Conservation (phyloP, 192 early-diverging fungal species). For the Mortierella alpina region DNA sequence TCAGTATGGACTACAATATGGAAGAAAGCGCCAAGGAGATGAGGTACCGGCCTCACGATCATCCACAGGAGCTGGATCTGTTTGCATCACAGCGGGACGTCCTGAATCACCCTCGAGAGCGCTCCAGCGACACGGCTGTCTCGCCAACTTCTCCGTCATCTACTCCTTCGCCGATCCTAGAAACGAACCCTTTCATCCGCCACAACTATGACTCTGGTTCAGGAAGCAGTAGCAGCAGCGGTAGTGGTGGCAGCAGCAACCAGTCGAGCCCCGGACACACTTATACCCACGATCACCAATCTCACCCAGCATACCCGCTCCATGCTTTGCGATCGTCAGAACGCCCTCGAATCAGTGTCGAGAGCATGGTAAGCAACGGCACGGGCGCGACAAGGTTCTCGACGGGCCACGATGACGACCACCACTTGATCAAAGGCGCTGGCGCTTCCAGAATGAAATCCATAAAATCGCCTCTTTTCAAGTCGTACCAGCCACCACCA, state of each 20-base stretch:
- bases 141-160: too few species aligned
- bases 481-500: slow-evolving; percentile 23
- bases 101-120: too few species aligned
- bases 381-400: slow-evolving; percentile 29
- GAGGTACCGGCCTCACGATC: slow-evolving; percentile 21
- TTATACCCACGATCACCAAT: background rate
- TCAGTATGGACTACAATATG: slow-evolving; percentile 26
- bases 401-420: slow-evolving; percentile 27
- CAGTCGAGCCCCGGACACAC: slow-evolving; percentile 7
- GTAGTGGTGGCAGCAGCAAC: background rate
- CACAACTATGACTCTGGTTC: background rate
- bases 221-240: background rate
- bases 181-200: slow-evolving; percentile 14
- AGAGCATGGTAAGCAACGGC: slow-evolving; percentile 40
- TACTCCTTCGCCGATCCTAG: background rate
- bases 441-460: slow-evolving; percentile 9
- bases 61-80: background rate
- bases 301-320: slow-evolving; percentile 5
- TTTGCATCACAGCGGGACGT: too few species aligned
- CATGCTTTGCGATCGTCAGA: slow-evolving; percentile 8
- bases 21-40: slow-evolving; percentile 35
- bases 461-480: slow-evolving; percentile 4
- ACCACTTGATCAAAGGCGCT: slow-evolving; percentile 17
- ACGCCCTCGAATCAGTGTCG: slow-evolving; percentile 17
- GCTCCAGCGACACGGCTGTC: too few species aligned